phyloP scores from a whole-genome alignment of 768 basidiomycete genomes.

The Tremella yokohamensis region DNA sequence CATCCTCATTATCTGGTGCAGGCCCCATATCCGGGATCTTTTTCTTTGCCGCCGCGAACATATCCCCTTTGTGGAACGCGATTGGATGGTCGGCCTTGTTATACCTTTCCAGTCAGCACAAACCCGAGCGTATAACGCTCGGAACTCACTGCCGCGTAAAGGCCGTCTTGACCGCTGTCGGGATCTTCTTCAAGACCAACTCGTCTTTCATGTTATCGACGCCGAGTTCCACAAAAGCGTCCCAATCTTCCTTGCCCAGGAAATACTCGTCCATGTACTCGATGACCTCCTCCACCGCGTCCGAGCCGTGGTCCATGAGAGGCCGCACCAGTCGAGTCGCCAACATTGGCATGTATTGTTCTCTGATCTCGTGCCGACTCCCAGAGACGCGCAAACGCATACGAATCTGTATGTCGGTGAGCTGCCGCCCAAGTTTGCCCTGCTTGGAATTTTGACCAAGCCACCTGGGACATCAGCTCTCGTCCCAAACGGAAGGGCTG shows the following conservation, averaged over 20 bases:
- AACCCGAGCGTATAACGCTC: neutral
- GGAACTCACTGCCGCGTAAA: slow-evolving; percentile 77
- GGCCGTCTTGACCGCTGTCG: slow-evolving; percentile 71
- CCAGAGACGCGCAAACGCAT: slow-evolving; percentile 94
- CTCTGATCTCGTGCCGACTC: slow-evolving; percentile 81
- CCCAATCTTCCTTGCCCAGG: slow-evolving; percentile 92
- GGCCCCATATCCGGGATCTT: slow-evolving; percentile 66
- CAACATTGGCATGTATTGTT: slow-evolving; percentile 85
- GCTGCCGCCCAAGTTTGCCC: slow-evolving; percentile 69
- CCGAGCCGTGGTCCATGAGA: slow-evolving; percentile 70
- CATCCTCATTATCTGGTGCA: slow-evolving; percentile 87
- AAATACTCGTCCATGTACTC: slow-evolving; percentile 90
- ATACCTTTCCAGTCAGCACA: slow-evolving; percentile 59
- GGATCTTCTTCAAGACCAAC: slow-evolving; percentile 73
- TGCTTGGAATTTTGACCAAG: slow-evolving; percentile 97
- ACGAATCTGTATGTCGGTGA: slow-evolving; percentile 85
- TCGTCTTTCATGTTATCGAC: slow-evolving; percentile 76
- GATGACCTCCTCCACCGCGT: slow-evolving; percentile 76
- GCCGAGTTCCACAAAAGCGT: slow-evolving; percentile 88
- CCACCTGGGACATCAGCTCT: slow-evolving; percentile 62
- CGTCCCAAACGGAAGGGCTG: neutral
- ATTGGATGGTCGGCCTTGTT: slow-evolving; percentile 87
- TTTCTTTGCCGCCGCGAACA: slow-evolving; percentile 73
- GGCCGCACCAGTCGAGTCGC: slow-evolving; percentile 77
- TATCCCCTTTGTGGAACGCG: slow-evolving; percentile 79